Evolutionary conservation across 2,329 filamentous ascomycete species (phyloP), one percentile per base, ranked within the genome.

Genomic region (Catunica adiposa): DNA sequence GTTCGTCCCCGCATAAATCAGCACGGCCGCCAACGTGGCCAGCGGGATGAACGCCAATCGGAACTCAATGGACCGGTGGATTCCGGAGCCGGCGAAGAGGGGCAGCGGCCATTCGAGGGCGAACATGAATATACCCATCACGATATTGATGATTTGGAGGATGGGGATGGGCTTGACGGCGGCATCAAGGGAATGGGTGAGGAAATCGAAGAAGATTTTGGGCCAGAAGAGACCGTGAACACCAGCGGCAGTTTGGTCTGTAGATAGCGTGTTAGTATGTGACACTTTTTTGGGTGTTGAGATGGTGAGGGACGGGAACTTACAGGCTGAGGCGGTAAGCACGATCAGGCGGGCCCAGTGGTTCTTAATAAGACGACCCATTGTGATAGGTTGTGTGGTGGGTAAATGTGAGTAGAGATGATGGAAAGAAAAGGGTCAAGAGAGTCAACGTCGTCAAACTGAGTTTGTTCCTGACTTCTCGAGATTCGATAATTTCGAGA

Each of bases 311-410:
- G 15, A 7, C n/a, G 44, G 29, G 11, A 15, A 72, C 74, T 59
- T 80, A 89, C 85, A 89, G 57, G 74, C 69, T 61, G 87, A 84
- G 38, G 92, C 88, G 26, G 86, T 87, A 67, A 98, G 74, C 69
- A 94, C 78, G 66, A 98, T 92, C 65, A 98, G 82, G 59, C 92
- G 84, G 63, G 89, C 92, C 88, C 88, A 95, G 75, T 98, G 92
- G 74, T 97, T 97, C 78, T 98, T 98, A 74, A 98, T 97, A 67
- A 98, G 82, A 71, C 84, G 92, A 70, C 92, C 92, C 92, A 98
- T 98, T 60, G 62, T 53, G 40, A 2, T n/a, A n/a, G 40, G 3
- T 44, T 44, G 22, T 53, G 23, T 42, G 26, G n/a, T 37, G 48
- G 20, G 14, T 25, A 53, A 25, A 46, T 51, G 26, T 48, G 20